Base-by-base conservation (phyloP, 2,329 filamentous ascomycete species). In the Colletotrichum kahawae region DNA sequence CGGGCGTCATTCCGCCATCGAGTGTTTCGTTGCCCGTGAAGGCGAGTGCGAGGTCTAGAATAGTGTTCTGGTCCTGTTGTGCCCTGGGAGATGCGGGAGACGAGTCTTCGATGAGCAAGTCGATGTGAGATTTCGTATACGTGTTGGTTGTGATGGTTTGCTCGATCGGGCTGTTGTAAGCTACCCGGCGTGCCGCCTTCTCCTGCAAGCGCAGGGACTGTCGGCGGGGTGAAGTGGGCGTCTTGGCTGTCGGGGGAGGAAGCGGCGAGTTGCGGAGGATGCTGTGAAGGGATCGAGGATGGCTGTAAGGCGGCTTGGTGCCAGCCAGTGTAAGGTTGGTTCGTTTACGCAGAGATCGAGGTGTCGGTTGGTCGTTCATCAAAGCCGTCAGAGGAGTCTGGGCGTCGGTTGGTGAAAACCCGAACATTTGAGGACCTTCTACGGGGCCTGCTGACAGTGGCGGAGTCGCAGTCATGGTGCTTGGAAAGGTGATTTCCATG, bases 191-290 rank as follows among this genome's bases (percentile, higher is more conserved):
- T 14, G 87, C 86, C 1, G 88, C 88, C 77, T 88, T 89, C 78
- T 91, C 89, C 57, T 89, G 87, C 18, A 92, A 82, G 14, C 90
- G 88, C 33, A 86, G 83, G 2, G 91, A 92, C 75, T 89, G 87
- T 48, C 90, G 85, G 72, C 87, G 85, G 3, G 90, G 88, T 1
- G 90, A 91, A 7, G 85, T 82, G 2, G 90, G 89, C 10, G 89
- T 88, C 36, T 84, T 84, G 4, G 88, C 85, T 24, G 83, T 89
- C 4, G 85, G 82, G 1, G 90, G 89, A 24, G 91, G 90, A 8
- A 93, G 85, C 21, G 92, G 92, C 6, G 92, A 93, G 85, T 93
- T 93, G 68, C 91, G 89, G 27, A 93, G 87, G 78, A 93, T 93
- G 82, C 91, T 92, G 80, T 90, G 91, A 12, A 93, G 87, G 56